Base-by-base conservation (phyloP, 2,329 filamentous ascomycete genomes). In the Akanthomyces dipterigenus region DNA sequence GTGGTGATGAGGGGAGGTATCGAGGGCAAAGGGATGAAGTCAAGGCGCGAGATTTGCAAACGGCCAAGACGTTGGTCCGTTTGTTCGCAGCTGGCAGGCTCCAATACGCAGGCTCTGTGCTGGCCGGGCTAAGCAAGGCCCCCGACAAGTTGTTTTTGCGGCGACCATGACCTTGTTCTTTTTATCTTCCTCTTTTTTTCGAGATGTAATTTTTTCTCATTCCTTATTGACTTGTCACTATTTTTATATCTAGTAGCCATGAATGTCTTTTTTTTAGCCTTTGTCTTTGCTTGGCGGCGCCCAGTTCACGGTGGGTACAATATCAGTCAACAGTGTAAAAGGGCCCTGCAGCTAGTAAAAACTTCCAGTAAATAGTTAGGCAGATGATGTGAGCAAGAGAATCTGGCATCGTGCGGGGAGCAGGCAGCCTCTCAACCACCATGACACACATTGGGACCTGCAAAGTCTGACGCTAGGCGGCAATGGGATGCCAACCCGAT, bases 401-500 rank as follows among this genome's bases (percentile, higher is more conserved):
- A 60, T 36, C 38, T 46, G n/a, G 20, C 49, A 50, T 53, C 18
- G 26, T 46, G 57, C 57, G 48, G 57, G 48, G 56, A 59, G 46
- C 12, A 45, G 36, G n/a, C n/a, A 31, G 56, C 20, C 43, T 36
- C 22, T 46, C 20, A 16, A 26, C 28, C 34, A 9, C 22, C 18
- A 51, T 4, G 18, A 24, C n/a, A n/a, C n/a, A n/a, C n/a, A n/a
- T n/a, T n/a, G n/a, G 38, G 57, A 48, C 57, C 48, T 16, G 8
- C 14, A 42, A 42, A 22, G 48, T 20, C 24, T 45, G 31, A 60
- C 57, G 57, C 57, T 60, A 60, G 16, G 46, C 57, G 48, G 46
- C 20, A 60, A 38, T 53, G 57, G 57, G 57, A 38, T 53, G 18
- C n/a, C 57, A 54, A 53, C 57, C 36, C 57, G 57, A 60, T 60